Conservation (phyloP, 1,284 basidiomycete species). For the Macrocystidia cucumis region DNA sequence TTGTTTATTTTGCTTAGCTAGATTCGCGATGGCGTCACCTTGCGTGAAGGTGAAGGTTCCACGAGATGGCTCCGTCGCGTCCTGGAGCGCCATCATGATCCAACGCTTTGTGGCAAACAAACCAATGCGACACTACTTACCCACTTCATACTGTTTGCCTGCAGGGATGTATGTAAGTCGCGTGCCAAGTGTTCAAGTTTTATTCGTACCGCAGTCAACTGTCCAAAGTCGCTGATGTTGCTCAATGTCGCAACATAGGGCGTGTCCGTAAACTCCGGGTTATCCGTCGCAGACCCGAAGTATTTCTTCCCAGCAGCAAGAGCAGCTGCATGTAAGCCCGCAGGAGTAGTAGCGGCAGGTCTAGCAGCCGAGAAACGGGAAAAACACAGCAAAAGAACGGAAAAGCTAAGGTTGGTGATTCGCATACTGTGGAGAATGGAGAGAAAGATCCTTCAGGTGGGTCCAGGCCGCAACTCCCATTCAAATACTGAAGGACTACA, state of each 20-base stretch:
- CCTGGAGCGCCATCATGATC: constrained; percentile 4
- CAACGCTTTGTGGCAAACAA: neutral
- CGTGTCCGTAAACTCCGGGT: constrained; percentile 29
- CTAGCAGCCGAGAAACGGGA: constrained; percentile 11
- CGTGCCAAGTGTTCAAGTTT: neutral
- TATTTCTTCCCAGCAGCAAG: constrained; percentile 30
- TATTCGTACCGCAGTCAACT: constrained; percentile 29
- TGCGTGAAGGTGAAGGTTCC: constrained; percentile 19
- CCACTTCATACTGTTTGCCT: constrained; percentile 14
- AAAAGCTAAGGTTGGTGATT: too few relatives aligned
- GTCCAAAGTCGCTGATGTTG: constrained; percentile 26
- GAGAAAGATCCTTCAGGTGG: too few relatives aligned
- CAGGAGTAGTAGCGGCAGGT: constrained; percentile 16
- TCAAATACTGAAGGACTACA: too few relatives aligned
- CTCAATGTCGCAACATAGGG: constrained; percentile 25
- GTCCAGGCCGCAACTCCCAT: too few relatives aligned
- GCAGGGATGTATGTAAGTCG: neutral
- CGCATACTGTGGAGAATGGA: too few relatives aligned
- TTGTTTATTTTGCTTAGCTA: constrained; percentile 30
- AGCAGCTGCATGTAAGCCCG: constrained; percentile 27
- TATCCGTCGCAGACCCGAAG: constrained; percentile 42
- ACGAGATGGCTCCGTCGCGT: constrained; percentile 12
- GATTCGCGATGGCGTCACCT: constrained; percentile 16
- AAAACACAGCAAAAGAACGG: too few relatives aligned
- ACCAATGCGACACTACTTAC: too few relatives aligned